Evolutionary conservation across 2,329 filamentous ascomycete genomes (phyloP), one percentile per base, ranked within the genome.

Genomic region (Phaeoacremonium minimum): DNA sequence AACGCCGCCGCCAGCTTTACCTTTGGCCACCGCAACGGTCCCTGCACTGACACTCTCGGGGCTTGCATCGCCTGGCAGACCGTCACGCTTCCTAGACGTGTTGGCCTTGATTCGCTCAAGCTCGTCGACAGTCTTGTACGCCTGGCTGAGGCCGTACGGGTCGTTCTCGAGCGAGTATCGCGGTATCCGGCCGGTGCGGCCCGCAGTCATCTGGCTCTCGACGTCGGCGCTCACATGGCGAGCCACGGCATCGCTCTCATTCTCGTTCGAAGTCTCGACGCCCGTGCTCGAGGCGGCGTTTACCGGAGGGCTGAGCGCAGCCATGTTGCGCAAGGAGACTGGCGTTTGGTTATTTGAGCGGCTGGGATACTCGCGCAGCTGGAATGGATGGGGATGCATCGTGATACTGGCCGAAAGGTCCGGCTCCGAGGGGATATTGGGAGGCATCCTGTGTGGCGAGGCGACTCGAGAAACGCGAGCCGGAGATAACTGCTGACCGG

Each of bases 61-160:
- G 33, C 52, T 53, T 36, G 2, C 34, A 53, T 52, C 69, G 13
- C 7, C 16, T 16, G 32, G 20, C 13, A 18, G 35, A 42, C 66
- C 71, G 52, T 75, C 72, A 34, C 87, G 81, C 64, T 90, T 91
- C 44, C 83, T 79, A 7, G 85, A 85, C 3, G 80, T 85, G 56
- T 94, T 95, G 39, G 88, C 83, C 44, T 80, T 79, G 58, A 95
- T 91, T 49, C 77, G 70, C 22, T 81, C 75, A 45, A 96, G 78
- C 57, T 96, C 87, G 14, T 73, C 76, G 18, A 80, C 69, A 15
- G 84, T 80, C 66, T 95, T 97, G 58, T 93, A 77, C 36, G 78
- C 80, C 3, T 77, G 76, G 1, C 85, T 80, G 4, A 97, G 80
- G 37, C 82, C 78, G 61, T 88, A 93, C 0, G 91, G 91, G 50